Evolutionary conservation across 768 basidiomycete genomes (phyloP).

Genomic region (Lentinula guzmanii): DNA sequence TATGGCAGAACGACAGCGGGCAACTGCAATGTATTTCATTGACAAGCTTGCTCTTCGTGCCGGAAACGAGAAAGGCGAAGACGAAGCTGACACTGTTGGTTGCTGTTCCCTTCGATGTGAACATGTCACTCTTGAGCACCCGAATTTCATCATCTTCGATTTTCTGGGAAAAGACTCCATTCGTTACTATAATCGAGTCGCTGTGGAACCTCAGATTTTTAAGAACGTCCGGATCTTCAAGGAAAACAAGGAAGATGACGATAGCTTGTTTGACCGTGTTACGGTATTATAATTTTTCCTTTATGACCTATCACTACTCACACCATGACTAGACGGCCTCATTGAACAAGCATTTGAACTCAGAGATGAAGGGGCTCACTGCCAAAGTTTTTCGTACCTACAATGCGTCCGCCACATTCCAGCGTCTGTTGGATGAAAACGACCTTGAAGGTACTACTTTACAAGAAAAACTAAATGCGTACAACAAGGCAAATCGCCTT

Average conservation of each 20-base stretch:
- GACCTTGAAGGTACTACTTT: slow-evolving; percentile 56
- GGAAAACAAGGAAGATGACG: slow-evolving; percentile 81
- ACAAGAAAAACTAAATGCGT: slow-evolving; percentile 96
- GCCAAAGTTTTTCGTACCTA: slow-evolving; percentile 99
- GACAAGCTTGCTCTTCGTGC: slow-evolving; percentile 96
- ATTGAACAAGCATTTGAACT: slow-evolving; percentile 88
- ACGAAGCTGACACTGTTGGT: slow-evolving; percentile 98
- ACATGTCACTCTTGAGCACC: slow-evolving; percentile 88
- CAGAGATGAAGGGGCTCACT: slow-evolving; percentile 95
- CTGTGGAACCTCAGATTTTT: slow-evolving; percentile 89
- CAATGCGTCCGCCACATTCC: slow-evolving; percentile 96
- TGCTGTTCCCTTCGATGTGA: slow-evolving; percentile 97
- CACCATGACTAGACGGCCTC: slow-evolving; percentile 56
- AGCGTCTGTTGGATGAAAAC: slow-evolving; percentile 77
- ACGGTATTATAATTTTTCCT: slow-evolving; percentile 51
- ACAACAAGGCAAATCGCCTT: slow-evolving; percentile 94
- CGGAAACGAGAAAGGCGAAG: slow-evolving; percentile 99
- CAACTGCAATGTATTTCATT: slow-evolving; percentile 99
- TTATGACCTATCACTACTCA: slow-evolving; percentile 4
- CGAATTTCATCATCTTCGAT: slow-evolving; percentile 88
- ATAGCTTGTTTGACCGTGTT: slow-evolving; percentile 92
- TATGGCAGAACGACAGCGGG: slow-evolving; percentile 93
- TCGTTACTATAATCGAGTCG: slow-evolving; percentile 88
- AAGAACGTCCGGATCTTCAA: slow-evolving; percentile 99
- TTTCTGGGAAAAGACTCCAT: slow-evolving; percentile 99